phyloP scores from a whole-genome alignment of 208 protist species.

The Novymonas esmeraldas region DNA sequence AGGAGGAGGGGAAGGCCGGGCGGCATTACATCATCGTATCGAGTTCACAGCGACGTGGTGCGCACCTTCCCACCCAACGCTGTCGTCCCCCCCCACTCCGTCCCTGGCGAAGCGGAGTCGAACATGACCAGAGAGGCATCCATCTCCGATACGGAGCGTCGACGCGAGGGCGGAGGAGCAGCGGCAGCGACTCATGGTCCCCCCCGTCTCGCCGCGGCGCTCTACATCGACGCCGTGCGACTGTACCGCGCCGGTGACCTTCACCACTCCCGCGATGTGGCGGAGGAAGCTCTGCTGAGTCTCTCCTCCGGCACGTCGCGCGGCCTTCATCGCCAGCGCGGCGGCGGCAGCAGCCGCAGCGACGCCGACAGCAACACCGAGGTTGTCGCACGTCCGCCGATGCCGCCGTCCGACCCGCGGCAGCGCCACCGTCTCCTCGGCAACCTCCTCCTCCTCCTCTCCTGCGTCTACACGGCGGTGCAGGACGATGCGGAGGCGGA shows the following conservation, averaged over 20 bases:
- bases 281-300: conserved; percentile 34
- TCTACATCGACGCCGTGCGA: conserved; percentile 32
- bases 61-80: no score
- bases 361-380: neutral
- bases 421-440: conserved; percentile 40
- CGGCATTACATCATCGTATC: no score
- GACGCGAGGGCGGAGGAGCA: no score
- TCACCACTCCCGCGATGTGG: conserved; percentile 33
- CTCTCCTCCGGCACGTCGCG: conserved; percentile 1
- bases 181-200: no score
- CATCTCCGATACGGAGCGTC: no score
- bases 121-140: no score
- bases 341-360: neutral
- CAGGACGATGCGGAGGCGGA: conserved; percentile 56
- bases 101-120: no score
- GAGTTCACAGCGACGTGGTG: no score
- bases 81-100: no score
- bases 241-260: conserved; percentile 36
- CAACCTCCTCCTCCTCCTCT: conserved; percentile 54
- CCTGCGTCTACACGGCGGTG: conserved; percentile 45
- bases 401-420: neutral
- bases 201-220: conserved; percentile 9
- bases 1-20: no score
- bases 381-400: no score
- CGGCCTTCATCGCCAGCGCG: no score